Evolutionary conservation across 345 rosid genomes (phyloP).

Genomic region (Salix koriyanagi): DNA sequence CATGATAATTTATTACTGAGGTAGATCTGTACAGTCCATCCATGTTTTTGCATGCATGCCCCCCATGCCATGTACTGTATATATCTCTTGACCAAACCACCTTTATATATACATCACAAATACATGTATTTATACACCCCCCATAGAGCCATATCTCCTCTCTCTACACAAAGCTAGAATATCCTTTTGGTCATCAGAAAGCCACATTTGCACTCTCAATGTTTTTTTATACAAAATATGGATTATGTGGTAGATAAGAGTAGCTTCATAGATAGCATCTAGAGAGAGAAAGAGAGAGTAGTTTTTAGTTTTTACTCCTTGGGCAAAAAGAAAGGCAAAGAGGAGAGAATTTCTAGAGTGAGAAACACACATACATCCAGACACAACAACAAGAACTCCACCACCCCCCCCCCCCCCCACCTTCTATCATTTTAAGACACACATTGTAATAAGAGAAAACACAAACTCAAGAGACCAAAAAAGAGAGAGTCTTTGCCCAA

Average conservation of each 20-base stretch:
- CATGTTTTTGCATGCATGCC: not conserved
- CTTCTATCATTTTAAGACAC: not conserved
- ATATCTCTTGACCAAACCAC: not conserved
- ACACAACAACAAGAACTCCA: not conserved
- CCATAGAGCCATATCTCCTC: not conserved
- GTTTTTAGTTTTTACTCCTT: not conserved
- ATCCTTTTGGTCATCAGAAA: not conserved
- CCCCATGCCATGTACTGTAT: not conserved
- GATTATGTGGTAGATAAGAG: not conserved
- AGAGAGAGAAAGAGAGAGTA: not conserved
- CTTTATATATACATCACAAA: not conserved
- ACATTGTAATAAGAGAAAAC: not conserved
- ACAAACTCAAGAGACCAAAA: not conserved
- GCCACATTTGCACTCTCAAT: constrained; percentile 16
- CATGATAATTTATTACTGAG: not conserved
- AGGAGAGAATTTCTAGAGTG: not conserved
- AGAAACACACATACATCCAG: not conserved
- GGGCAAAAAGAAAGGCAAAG: not conserved
- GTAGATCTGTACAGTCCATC: not conserved
- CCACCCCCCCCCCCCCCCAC: constrained; percentile 3
- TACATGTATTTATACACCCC: not conserved
- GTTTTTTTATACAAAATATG: not conserved
- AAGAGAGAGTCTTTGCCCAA: not conserved
- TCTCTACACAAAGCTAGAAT: not conserved
- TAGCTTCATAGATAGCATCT: not conserved